Evolutionary conservation across 768 basidiomycete genomes (phyloP).

Genomic region (Lepiota subincarnata): DNA sequence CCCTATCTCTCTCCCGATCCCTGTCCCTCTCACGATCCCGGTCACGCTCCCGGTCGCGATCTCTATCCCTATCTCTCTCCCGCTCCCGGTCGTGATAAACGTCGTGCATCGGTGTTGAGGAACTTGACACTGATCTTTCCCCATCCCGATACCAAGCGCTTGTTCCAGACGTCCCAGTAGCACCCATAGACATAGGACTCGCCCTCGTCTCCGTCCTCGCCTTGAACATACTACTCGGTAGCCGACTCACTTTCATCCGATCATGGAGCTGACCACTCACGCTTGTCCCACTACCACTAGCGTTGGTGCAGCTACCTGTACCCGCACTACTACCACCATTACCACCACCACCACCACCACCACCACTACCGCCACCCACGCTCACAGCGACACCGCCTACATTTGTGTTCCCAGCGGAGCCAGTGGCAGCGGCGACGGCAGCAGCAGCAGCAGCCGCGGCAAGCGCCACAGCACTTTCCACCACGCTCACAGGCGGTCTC

Average conservation of each 20-base stretch:
- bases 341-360: no score
- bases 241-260: conserved; percentile 13
- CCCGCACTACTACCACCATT: no score
- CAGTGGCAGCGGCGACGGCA: no score
- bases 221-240: conserved; percentile 19
- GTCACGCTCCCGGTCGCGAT: conserved; percentile 3
- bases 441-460: not conserved
- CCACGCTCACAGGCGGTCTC: not conserved
- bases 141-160: not conserved
- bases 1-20: conserved; percentile 9
- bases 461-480: not conserved
- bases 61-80: conserved; percentile 1
- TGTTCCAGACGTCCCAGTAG: not conserved
- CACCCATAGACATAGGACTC: conserved; percentile 18
- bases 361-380: no score
- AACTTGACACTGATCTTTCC: conserved; percentile 6
- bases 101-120: conserved; percentile 6
- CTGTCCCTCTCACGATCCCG: conserved; percentile 16
- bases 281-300: no score
- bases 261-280: not conserved
- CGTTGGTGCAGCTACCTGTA: no score
- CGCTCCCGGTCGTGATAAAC: conserved; percentile 17
- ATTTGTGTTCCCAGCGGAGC: not conserved
- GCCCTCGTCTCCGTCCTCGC: conserved; percentile 12
- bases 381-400: not conserved